Percentiles rank a stretch among this genome's conserved stretches.
Conservation (phyloP, 768 basidiomycete genomes). For the Suillus weaverae region DNA sequence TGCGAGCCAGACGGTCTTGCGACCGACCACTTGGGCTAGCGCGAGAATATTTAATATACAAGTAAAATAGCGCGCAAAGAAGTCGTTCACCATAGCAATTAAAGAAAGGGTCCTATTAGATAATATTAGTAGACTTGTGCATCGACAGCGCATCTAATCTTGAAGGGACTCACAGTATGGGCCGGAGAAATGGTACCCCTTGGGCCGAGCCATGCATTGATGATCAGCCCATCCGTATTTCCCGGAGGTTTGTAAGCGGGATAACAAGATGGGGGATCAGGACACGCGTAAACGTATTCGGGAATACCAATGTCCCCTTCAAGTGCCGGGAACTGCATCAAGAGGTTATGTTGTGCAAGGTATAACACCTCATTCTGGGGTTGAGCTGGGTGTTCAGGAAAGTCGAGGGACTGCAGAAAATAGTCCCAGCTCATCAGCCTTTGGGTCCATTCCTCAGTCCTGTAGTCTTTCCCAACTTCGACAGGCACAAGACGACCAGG, state of each 20-base stretch:
- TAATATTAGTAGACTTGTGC: constrained; percentile 7
- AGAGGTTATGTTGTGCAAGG: constrained; percentile 88
- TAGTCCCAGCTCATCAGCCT: constrained; percentile 72
- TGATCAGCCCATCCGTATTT: constrained; percentile 62
- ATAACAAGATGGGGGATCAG: constrained; percentile 41
- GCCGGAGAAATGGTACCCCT: constrained; percentile 81
- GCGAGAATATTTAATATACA: constrained; percentile 11
- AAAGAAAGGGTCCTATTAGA: constrained; percentile 82
- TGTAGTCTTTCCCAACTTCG: constrained; percentile 86
- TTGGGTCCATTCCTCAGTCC: constrained; percentile 79
- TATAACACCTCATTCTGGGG: constrained; percentile 50
- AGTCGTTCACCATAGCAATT: constrained; percentile 79
- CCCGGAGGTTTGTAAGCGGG: constrained; percentile 62
- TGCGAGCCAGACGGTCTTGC: constrained; percentile 91
- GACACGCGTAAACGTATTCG: constrained; percentile 80
- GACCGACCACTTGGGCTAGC: constrained; percentile 83
- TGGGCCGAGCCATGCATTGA: constrained; percentile 86
- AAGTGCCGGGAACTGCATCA: constrained; percentile 81
- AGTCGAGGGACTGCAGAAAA: constrained; percentile 56
- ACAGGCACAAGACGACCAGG: constrained; percentile 86
- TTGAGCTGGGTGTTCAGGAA: constrained; percentile 20
- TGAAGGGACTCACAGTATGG: constrained; percentile 65
- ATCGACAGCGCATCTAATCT: constrained; percentile 8
- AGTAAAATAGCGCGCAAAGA: constrained; percentile 3
- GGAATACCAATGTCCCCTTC: constrained; percentile 78